Base-by-base conservation (phyloP, 1,284 basidiomycete genomes). In the Ganoderma lucidum region DNA sequence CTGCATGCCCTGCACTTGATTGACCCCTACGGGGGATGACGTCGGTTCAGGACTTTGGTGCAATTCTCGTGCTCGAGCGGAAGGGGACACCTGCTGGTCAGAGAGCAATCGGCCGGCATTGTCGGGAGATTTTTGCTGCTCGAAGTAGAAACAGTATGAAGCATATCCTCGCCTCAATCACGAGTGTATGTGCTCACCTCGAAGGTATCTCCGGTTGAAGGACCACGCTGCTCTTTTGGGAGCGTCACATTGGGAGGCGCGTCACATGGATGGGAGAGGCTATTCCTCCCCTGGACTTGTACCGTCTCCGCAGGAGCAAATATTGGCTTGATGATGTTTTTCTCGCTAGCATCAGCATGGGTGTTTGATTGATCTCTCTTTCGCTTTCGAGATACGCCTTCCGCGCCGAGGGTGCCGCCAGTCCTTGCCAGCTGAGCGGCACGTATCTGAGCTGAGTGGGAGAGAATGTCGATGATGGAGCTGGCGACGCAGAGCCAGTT, bases 401-500 rank as follows among this genome's bases (percentile, higher is more conserved):
- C 28, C 6, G 23, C 62, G 48, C 66, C 45, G 14, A 64, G 45
- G 0, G 56, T 51, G 12, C 64, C 65, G 9, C 69, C 69, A 14
- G 75, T 65, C 3, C 77, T 65, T 9, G 71, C 77, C 17, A 83
- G 65, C 72, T 91, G 90, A 0, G 83, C 75, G 14, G 83, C 85
- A 74, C 88, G 85, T 35, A 90, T 85, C 48, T 85, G 85, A 2
- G 87, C 87, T 62, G 88, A 90, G 84, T 89, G 85, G 19, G 85
- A 81, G 53, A 90, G 75, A 63, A 93, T 88, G 70, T 90, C 87
- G 67, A 84, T 81, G 39, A 87, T 79, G 17, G 90, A 87, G 68
- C 87, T 86, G 48, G 87, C 81, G 44, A 91, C 90, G 75, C 89
- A 90, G 67, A 91, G 78, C 88, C 89, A 92, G 82, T 89, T 91